A percentile compares a stretch with the other conserved stretches of the same genome.
Evolutionary conservation across 1,284 basidiomycete genomes (phyloP).

Genomic region (Thelephora terrestris): DNA sequence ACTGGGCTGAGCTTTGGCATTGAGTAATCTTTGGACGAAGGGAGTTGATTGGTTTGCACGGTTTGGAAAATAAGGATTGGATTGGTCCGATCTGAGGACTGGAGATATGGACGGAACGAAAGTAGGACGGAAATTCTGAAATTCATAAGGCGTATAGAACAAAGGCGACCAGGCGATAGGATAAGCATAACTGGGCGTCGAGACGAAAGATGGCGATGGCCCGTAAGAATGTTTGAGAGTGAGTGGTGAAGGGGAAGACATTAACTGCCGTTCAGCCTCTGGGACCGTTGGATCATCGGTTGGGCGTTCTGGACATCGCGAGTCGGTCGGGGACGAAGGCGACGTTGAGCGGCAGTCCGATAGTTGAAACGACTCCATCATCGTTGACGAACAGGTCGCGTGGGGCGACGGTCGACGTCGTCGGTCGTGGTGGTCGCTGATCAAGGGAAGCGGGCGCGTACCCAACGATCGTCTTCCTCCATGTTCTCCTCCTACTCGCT

Average conservation of each 20-base stretch:
- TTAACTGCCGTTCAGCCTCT: neutral
- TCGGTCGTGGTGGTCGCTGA: constrained; percentile 11
- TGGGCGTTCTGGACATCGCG: neutral
- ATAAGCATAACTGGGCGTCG: constrained; percentile 3
- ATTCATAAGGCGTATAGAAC: neutral
- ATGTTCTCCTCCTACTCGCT: constrained; percentile 14
- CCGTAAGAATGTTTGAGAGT: constrained; percentile 1
- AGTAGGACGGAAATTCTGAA: constrained; percentile 5
- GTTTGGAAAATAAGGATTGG: neutral
- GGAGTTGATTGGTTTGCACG: neutral
- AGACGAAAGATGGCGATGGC: neutral
- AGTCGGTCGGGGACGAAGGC: neutral
- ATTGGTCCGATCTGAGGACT: constrained; percentile 6
- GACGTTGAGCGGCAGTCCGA: neutral
- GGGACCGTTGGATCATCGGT: neutral
- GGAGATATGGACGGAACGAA: constrained; percentile 3
- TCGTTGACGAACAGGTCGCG: neutral
- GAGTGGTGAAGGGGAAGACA: constrained; percentile 9
- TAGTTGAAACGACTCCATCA: neutral
- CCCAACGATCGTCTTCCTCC: constrained; percentile 12
- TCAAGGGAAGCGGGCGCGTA: neutral
- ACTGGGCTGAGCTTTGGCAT: too few relatives aligned
- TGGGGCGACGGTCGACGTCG: constrained; percentile 3
- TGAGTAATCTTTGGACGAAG: constrained; percentile 6
- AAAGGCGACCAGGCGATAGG: constrained; percentile 4